Percentiles rank a stretch among this genome's conserved stretches.
Evolutionary conservation across 345 rosid genomes (phyloP).

Genomic region (Pistacia integerrima): DNA sequence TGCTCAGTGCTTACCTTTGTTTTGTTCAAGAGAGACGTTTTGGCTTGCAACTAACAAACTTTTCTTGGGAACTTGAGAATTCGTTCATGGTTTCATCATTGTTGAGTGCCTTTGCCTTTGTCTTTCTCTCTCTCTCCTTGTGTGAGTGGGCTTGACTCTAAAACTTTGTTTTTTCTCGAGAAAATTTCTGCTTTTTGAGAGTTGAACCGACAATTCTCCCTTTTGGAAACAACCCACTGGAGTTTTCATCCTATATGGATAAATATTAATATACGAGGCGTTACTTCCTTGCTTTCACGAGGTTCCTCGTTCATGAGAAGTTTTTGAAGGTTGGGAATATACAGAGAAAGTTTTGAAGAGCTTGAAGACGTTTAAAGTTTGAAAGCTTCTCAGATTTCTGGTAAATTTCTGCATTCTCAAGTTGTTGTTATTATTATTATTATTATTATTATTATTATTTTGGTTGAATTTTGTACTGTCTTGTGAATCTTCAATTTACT

Average conservation of each 20-base stretch:
- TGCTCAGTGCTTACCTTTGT: background rate
- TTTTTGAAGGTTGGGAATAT: conserved; percentile 7
- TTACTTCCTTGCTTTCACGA: background rate
- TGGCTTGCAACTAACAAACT: background rate
- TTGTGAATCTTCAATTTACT: conserved; percentile 5
- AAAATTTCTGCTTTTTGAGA: background rate
- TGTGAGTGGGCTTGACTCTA: too few species aligned
- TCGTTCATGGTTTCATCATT: too few species aligned
- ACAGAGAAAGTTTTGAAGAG: background rate
- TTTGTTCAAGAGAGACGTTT: background rate
- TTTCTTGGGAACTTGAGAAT: conserved; percentile 6
- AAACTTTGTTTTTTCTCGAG: background rate
- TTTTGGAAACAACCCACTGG: background rate
- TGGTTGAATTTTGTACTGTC: background rate
- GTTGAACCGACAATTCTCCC: background rate
- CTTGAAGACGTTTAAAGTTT: background rate
- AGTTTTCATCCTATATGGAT: background rate
- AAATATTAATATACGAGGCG: background rate
- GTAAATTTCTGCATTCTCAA: background rate
- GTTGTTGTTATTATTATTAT: background rate
- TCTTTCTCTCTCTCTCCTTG: background rate
- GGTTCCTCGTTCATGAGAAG: conserved; percentile 9
- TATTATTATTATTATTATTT: too few species aligned
- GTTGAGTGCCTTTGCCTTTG: too few species aligned
- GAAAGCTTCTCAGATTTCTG: background rate